These are phyloP conservation scores for Achlya hypogyna DNA, from an alignment of 352 stramenopile species.

Conservation along the genomic window DNA sequence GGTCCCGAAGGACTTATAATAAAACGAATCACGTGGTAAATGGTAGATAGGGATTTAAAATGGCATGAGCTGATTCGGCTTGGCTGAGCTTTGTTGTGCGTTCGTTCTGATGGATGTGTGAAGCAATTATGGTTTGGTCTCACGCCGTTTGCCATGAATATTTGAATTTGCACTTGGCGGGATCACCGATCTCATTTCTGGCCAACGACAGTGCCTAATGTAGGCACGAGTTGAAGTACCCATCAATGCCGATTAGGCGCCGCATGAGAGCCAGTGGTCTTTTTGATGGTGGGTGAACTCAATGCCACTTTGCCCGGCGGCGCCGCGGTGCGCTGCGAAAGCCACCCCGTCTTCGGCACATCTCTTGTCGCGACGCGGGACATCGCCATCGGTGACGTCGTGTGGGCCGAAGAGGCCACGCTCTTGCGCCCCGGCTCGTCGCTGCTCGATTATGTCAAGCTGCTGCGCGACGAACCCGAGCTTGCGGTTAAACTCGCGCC, in stretches of 20 bases:
- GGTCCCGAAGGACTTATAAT: neutral
- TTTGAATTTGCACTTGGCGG: no score
- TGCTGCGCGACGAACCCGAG: neutral
- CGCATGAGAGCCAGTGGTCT: neutral
- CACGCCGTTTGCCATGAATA: no score
- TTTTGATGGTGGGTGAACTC: neutral
- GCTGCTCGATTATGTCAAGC: neutral
- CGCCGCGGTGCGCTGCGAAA: neutral
- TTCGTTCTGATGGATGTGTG: no score
- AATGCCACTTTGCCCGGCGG: neutral
- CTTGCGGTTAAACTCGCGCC: neutral
- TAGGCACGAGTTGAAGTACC: no score
- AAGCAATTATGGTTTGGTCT: no score
- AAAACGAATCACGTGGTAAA: neutral
- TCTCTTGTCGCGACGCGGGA: neutral
- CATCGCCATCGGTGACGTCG: neutral
- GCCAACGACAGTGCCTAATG: no score
- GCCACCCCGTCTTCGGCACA: neutral
- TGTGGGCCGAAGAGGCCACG: neutral
- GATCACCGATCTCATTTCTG: no score
- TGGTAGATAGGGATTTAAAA: no score
- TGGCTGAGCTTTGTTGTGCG: no score
- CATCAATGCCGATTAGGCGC: slow-evolving; percentile 18
- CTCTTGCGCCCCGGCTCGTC: neutral
- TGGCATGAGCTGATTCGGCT: no score